phyloP scores from a whole-genome alignment of 129 eudicot genomes.

The Flaveria trinervia region DNA sequence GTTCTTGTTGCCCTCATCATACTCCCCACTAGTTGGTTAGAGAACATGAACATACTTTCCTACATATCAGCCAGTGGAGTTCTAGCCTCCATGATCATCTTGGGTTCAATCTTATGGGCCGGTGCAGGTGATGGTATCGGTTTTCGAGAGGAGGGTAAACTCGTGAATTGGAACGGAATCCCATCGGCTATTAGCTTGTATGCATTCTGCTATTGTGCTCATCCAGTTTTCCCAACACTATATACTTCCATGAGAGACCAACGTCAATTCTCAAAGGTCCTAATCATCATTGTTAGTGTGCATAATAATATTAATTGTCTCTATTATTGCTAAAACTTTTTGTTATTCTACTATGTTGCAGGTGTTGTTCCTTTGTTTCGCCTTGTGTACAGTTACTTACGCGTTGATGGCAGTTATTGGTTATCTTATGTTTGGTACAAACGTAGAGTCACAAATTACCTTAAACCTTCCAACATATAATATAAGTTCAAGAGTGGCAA shows the following conservation, averaged over 20 bases:
- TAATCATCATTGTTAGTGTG: background rate
- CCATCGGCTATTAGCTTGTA: conserved; percentile 74
- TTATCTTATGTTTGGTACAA: conserved; percentile 75
- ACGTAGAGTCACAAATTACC: conserved; percentile 59
- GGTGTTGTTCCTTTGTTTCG: conserved; percentile 73
- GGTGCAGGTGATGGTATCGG: conserved; percentile 70
- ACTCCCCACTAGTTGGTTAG: conserved; percentile 63
- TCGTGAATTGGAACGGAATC: conserved; percentile 58
- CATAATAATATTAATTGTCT: background rate
- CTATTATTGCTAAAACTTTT: background rate
- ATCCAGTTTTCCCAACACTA: conserved; percentile 84
- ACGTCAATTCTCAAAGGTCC: conserved; percentile 67
- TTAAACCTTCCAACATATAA: conserved; percentile 64
- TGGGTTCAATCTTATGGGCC: conserved; percentile 65
- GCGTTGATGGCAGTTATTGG: conserved; percentile 75
- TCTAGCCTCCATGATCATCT: conserved; percentile 59
- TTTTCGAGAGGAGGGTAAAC: conserved; percentile 53
- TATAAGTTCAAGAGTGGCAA: conserved; percentile 66
- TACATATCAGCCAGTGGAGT: conserved; percentile 80
- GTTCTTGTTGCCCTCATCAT: conserved; percentile 59
- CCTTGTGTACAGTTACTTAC: conserved; percentile 53
- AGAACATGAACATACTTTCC: conserved; percentile 66
- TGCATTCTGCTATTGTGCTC: conserved; percentile 83
- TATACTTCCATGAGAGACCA: conserved; percentile 76
- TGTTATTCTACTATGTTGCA: conserved; percentile 32